A percentile compares a stretch with the other conserved stretches of the same genome.
These are phyloP conservation scores for Phaeosphaeria sp. DNA, from an alignment of 2,329 filamentous ascomycete genomes.

Conservation along the genomic window DNA sequence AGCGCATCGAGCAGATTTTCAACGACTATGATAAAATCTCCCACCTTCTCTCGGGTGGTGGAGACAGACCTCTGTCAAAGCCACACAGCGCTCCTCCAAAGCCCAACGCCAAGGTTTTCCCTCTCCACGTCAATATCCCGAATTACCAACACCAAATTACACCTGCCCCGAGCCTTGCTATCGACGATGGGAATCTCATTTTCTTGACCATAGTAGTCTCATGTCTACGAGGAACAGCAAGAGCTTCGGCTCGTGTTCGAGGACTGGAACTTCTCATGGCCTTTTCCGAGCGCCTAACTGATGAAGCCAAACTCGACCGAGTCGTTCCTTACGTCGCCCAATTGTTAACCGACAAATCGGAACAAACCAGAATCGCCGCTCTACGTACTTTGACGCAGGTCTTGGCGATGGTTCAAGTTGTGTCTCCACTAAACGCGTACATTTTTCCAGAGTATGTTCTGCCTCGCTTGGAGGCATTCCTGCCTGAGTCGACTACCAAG, in stretches of 20 bases:
- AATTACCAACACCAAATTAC: constrained; percentile 78
- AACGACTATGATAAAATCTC: constrained; percentile 98
- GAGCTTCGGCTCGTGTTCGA: constrained; percentile 83
- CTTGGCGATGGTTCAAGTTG: constrained; percentile 79
- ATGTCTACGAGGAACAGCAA: constrained; percentile 85
- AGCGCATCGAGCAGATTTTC: constrained; percentile 91
- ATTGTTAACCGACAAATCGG: constrained; percentile 79
- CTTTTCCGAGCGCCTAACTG: constrained; percentile 88
- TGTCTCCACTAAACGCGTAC: constrained; percentile 75
- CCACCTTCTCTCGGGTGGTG: constrained; percentile 82
- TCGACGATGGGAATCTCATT: constrained; percentile 89
- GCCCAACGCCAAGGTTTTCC: constrained; percentile 68
- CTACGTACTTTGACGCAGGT: constrained; percentile 88
- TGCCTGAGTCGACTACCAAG: constrained; percentile 52
- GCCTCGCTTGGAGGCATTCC: constrained; percentile 63
- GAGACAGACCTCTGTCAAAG: constrained; percentile 52
- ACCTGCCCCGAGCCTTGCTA: constrained; percentile 64
- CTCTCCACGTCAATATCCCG: constrained; percentile 84
- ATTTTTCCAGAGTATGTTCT: constrained; percentile 72
- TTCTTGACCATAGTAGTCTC: constrained; percentile 90
- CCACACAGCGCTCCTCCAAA: constrained; percentile 40
- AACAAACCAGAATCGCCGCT: constrained; percentile 84
- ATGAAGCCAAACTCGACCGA: constrained; percentile 94
- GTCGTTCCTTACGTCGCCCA: constrained; percentile 89
- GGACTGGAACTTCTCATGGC: constrained; percentile 91